phyloP scores from a whole-genome alignment of 805 yeast genomes.

The Nakazawaea populi region DNA sequence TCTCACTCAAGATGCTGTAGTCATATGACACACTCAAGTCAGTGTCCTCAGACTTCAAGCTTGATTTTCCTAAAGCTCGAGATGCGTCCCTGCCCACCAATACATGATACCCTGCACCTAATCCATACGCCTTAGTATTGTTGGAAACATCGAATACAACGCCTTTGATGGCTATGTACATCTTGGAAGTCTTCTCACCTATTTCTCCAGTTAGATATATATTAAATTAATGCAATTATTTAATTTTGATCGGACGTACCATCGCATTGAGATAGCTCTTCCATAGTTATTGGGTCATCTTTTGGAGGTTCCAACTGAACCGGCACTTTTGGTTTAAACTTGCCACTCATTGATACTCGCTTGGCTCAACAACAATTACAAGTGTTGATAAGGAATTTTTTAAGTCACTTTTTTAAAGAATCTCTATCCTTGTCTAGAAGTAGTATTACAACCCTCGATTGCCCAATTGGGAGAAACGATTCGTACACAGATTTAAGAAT shows the following conservation, averaged over 20 bases:
- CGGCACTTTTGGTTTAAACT: conserved; percentile 50
- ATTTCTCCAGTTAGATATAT: not conserved
- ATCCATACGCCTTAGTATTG: conserved; percentile 67
- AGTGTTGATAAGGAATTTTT: not conserved
- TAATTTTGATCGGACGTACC: conserved; percentile 25
- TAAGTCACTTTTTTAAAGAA: no score
- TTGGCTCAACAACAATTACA: not conserved
- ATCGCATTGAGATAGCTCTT: conserved; percentile 38
- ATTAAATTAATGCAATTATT: no score
- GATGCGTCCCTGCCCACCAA: conserved; percentile 77
- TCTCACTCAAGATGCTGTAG: conserved; percentile 46
- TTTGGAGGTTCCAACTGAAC: conserved; percentile 48
- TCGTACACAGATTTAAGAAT: no score
- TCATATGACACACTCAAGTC: conserved; percentile 38
- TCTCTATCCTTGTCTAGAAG: not conserved
- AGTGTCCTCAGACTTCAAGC: conserved; percentile 49
- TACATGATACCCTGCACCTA: conserved; percentile 65
- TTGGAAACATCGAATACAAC: conserved; percentile 70
- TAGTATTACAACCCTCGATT: not conserved
- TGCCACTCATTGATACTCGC: conserved; percentile 13
- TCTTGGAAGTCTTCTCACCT: conserved; percentile 36
- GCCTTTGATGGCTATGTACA: conserved; percentile 75
- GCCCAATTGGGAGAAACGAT: not conserved
- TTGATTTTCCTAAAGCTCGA: conserved; percentile 68
- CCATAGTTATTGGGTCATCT: conserved; percentile 34